Evolutionary conservation across 2,329 filamentous ascomycete species (phyloP), one percentile per base, ranked within the genome.

Genomic region (Ilyonectria robusta): DNA sequence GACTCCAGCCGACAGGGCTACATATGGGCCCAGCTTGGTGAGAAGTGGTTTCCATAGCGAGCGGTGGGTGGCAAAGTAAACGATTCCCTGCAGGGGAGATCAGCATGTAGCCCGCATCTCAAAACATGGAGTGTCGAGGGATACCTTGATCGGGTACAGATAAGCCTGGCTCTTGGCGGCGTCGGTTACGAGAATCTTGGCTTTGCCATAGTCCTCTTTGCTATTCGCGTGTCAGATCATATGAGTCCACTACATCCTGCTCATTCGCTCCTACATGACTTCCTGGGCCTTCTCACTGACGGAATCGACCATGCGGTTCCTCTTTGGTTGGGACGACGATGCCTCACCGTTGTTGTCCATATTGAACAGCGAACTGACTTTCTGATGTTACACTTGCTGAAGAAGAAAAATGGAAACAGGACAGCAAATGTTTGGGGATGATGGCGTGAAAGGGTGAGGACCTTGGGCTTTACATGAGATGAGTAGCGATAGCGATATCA

Each of bases 81-180:
- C 72, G 59, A 91, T 87, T 2, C 89, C 89, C 86, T 88, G 72
- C n/a, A 10, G 57, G 3, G 54, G 57, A 68, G 33, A 67, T 70
- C 59, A 70, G 59, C 42, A 42, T 35, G 72, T 64, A 61, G 44
- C 23, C 19, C 11, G 51, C 59, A 35, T 13, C 9, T 17, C 17
- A 42, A 47, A 48, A 44, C 44, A 64, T 46, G 26, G 35, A n/a
- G 29, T 44, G 10, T 55, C 42, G 21, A 50, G 17, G 19, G 21
- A 35, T 78, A 87, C 86, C 84, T 88, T 94, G 81, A 98, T 86
- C 29, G 95, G 95, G 81, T 97, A 98, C 70, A 97, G 81, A 78
- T 96, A 97, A 26, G 94, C 89, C 56, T 90, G 89, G 70, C 94
- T 97, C 74, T 86, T 89, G 58, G 91, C 88, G 35, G 94, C 93